phyloP scores from a whole-genome alignment of 2,329 filamentous ascomycete genomes.

The Aaosphaeria pasadenensis region DNA sequence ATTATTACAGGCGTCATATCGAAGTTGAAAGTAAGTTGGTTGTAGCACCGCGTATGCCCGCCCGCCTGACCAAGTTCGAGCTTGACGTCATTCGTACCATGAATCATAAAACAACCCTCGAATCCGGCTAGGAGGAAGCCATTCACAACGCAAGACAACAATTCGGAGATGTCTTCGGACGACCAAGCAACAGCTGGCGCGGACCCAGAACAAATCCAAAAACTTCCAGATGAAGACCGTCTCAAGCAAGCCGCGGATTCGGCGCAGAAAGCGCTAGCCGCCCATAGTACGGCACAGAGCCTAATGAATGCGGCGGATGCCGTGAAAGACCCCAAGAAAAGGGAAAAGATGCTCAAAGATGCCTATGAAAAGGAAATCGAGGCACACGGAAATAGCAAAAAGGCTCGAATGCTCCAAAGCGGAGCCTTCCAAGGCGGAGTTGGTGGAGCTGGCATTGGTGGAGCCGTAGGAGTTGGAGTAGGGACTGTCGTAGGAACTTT shows the following conservation, averaged over 20 bases:
- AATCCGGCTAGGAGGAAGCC: too few species aligned
- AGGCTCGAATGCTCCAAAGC: constrained; percentile 29
- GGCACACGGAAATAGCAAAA: constrained; percentile 32
- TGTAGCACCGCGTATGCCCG: too few species aligned
- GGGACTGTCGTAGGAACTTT: constrained; percentile 42
- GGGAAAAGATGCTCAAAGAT: constrained; percentile 31
- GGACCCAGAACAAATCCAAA: constrained; percentile 1
- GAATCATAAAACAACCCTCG: too few species aligned
- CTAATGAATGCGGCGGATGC: constrained; percentile 21
- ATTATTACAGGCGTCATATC: too few species aligned
- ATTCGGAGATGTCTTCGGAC: neutral
- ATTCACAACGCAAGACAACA: too few species aligned
- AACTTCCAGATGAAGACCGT: constrained; percentile 22
- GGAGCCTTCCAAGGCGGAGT: constrained; percentile 41
- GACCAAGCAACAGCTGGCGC: neutral
- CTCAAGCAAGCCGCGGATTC: constrained; percentile 27
- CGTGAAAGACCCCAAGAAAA: constrained; percentile 30
- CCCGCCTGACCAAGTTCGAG: too few species aligned
- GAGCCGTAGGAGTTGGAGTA: constrained; percentile 39
- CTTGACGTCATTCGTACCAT: too few species aligned
- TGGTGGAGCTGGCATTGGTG: constrained; percentile 43
- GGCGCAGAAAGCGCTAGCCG: constrained; percentile 26
- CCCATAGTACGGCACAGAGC: constrained; percentile 24
- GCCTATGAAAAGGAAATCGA: constrained; percentile 33
- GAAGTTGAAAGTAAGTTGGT: too few species aligned